Conservation (phyloP, 2,329 filamentous ascomycete species). For the Pestalotiopsis sp. region DNA sequence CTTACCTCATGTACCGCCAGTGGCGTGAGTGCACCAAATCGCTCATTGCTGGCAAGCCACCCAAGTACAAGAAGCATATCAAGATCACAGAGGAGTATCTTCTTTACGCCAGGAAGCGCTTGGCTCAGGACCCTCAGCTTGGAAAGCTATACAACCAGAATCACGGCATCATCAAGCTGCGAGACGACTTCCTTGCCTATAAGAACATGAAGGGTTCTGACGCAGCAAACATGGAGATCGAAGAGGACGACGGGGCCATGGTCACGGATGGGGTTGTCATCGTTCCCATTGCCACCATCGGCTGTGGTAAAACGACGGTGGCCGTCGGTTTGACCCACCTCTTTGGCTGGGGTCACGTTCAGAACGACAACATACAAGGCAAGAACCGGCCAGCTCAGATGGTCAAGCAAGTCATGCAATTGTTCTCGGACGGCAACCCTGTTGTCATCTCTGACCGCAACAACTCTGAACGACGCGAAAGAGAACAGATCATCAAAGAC, state of each 20-base stretch:
- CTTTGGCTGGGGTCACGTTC: conserved; percentile 89
- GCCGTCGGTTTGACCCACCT: conserved; percentile 78
- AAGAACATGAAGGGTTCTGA: conserved; percentile 86
- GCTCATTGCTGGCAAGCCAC: conserved; percentile 72
- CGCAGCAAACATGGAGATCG: conserved; percentile 74
- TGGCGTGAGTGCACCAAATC: conserved; percentile 97
- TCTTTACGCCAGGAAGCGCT: conserved; percentile 71
- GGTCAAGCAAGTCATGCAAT: conserved; percentile 65
- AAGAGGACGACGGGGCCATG: conserved; percentile 52
- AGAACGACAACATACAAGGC: conserved; percentile 93
- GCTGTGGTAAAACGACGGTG: conserved; percentile 95
- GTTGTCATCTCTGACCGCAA: conserved; percentile 92
- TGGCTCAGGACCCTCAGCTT: conserved; percentile 68
- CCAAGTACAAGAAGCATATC: conserved; percentile 81
- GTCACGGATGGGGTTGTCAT: conserved; percentile 72
- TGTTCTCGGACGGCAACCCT: conserved; percentile 58
- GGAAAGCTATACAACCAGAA: conserved; percentile 77
- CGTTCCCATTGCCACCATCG: conserved; percentile 90
- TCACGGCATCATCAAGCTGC: conserved; percentile 90
- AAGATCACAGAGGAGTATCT: conserved; percentile 92
- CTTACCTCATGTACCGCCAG: conserved; percentile 97
- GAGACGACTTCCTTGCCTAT: conserved; percentile 82
- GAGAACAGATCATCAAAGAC: conserved; percentile 83
- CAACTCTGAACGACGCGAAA: conserved; percentile 86
- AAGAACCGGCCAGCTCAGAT: conserved; percentile 78